Conservation (phyloP, 73 alveolate species). For the Paramecium octaurelia region DNA sequence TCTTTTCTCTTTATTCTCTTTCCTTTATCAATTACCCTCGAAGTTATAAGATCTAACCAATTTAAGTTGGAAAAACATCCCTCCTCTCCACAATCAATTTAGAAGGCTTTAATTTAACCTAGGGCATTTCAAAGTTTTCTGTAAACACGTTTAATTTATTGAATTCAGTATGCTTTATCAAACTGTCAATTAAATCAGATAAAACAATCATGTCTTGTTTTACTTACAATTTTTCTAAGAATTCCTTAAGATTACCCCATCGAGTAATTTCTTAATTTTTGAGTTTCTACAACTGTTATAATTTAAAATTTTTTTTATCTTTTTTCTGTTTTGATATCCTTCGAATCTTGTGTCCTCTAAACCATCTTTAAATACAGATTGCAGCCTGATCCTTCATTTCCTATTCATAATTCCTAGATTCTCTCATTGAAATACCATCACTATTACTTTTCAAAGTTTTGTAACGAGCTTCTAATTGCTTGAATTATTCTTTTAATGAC, state of each 20-base stretch:
- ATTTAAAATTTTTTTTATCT: background rate
- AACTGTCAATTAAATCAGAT: background rate
- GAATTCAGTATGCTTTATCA: background rate
- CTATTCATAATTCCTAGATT: slow-evolving; percentile 8
- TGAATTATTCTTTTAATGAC: background rate
- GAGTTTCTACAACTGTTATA: background rate
- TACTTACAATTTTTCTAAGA: background rate
- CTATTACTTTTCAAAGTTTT: background rate
- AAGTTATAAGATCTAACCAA: background rate
- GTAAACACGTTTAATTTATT: background rate
- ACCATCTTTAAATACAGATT: background rate
- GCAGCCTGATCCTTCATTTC: slow-evolving; percentile 20
- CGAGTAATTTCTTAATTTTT: background rate
- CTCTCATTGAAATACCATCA: background rate
- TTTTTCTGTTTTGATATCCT: background rate
- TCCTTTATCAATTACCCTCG: background rate
- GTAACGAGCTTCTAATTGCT: background rate
- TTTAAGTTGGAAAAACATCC: background rate
- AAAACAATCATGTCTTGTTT: background rate
- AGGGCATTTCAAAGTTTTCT: background rate
- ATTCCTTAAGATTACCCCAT: background rate
- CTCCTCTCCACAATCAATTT: background rate
- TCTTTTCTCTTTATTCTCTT: slow-evolving; percentile 28
- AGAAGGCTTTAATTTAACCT: background rate
- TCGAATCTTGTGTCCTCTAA: background rate